Percentiles rank a stretch among this genome's conserved stretches.
phyloP scores from a whole-genome alignment of 306 rosid genomes.

The Senna tora region DNA sequence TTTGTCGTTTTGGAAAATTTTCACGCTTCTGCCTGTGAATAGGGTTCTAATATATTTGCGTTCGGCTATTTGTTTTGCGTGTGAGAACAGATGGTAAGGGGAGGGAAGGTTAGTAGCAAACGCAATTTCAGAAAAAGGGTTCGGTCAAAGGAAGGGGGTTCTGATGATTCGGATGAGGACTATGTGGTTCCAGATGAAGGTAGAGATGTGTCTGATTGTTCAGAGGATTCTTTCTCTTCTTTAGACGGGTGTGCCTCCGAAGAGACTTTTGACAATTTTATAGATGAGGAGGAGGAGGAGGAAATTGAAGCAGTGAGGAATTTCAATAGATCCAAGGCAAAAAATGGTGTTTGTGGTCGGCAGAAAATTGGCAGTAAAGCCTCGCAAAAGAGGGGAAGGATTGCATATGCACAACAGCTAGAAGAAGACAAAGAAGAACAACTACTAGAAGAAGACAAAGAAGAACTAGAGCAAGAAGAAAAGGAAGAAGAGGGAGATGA shows the following conservation, averaged over 20 bases:
- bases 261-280: slow-evolving; percentile 55
- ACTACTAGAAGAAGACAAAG: slow-evolving; percentile 38
- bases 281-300: slow-evolving; percentile 45
- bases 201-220: slow-evolving; percentile 60
- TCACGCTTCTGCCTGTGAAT: slow-evolving; percentile 31
- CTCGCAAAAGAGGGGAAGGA: slow-evolving; percentile 37
- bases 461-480: slow-evolving; percentile 39
- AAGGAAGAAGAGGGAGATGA: slow-evolving; percentile 56
- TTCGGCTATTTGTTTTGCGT: slow-evolving; percentile 42
- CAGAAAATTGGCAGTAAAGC: slow-evolving; percentile 37
- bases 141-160: slow-evolving; percentile 57
- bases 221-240: slow-evolving; percentile 63
- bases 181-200: slow-evolving; percentile 82
- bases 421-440: slow-evolving; percentile 36
- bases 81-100: slow-evolving; percentile 85
- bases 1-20: slow-evolving; percentile 13
- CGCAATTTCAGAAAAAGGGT: slow-evolving; percentile 46
- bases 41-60: slow-evolving; percentile 39
- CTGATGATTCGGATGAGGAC: slow-evolving; percentile 98
- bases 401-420: slow-evolving; percentile 17
- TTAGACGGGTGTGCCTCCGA: slow-evolving; percentile 70
- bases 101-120: slow-evolving; percentile 66
- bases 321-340: slow-evolving; percentile 55
- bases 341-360: slow-evolving; percentile 26
- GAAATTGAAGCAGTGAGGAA: slow-evolving; percentile 38